A percentile compares a stretch with the other conserved stretches of the same genome.
These are phyloP conservation scores for Polysphondylium violaceum DNA, from an alignment of 78 protist species.

Conservation along the genomic window DNA sequence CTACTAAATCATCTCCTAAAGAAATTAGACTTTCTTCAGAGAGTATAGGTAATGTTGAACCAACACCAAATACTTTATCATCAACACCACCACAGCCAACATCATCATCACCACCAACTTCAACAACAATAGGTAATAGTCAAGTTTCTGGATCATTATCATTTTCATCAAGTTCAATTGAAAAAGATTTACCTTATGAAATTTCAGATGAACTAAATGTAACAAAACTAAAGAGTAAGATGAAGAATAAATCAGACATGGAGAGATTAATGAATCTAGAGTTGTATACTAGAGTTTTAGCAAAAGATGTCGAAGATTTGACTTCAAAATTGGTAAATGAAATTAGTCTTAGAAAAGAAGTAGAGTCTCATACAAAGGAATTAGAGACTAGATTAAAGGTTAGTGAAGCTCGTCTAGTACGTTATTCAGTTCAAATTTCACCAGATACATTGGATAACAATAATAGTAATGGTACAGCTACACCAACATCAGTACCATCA, in stretches of 20 bases:
- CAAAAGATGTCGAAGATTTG: constrained; percentile 21
- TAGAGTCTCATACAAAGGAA: constrained; percentile 42
- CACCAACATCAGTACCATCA: constrained; percentile 24
- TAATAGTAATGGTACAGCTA: not conserved
- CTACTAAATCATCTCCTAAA: constrained; percentile 9
- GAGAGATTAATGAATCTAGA: constrained; percentile 39
- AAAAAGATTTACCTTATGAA: not conserved
- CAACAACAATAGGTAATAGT: not conserved
- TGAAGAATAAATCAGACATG: constrained; percentile 2
- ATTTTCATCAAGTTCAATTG: not conserved
- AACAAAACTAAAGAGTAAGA: constrained; percentile 20
- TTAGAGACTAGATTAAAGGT: constrained; percentile 54
- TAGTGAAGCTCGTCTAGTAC: constrained; percentile 20
- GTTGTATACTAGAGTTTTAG: not conserved
- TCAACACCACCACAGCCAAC: constrained; percentile 27
- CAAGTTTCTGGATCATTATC: not conserved
- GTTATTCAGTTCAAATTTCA: constrained; percentile 37
- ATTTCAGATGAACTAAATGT: not conserved
- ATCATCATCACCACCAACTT: not conserved
- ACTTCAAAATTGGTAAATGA: constrained; percentile 20
- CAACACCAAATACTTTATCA: not conserved
- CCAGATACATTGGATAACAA: not conserved
- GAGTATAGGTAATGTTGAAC: not conserved
- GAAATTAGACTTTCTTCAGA: not conserved
- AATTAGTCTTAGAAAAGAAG: constrained; percentile 16